Base-by-base conservation (phyloP, 768 basidiomycete genomes). In the Auriculariales sp. region DNA sequence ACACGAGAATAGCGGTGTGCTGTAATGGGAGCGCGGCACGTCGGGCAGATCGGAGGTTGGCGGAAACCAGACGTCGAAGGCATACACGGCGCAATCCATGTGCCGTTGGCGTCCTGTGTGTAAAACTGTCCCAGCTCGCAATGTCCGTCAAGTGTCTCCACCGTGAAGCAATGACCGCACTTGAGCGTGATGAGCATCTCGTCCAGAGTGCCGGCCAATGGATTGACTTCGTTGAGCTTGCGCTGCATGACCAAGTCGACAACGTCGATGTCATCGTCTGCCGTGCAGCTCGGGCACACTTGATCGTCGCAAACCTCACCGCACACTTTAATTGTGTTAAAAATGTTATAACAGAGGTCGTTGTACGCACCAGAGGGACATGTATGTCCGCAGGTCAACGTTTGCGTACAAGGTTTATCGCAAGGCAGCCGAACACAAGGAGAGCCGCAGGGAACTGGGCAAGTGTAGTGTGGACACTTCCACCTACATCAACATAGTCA, bases 71-170 rank as follows among this genome's bases (percentile, higher is more conserved):
- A n/a, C 14, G 51, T 35, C 4, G 66, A 61, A 0, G 78, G 77
- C 6, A 69, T 61, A 34, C 60, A 57, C 24, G 78, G 59, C 4
- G 68, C 68, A 11, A 57, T n/a, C 73, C 74, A 81, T 31, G 47
- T 59, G 5, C 68, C 71, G 10, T 67, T 55, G 2, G 4, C 12
- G 3, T 68, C 62, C 46, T 59, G 57, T 1, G 50, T 54, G 58
- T 85, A 85, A 56, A 71, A 79, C 3, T 73, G 68, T 0, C 47
- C 42, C 61, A 85, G 66, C 12, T 63, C 57, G 53, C 73, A 77
- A 34, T 69, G 64, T 0, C 80, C 82, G 54, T 86, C 83, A 17
- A 86, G 66, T 0, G 79, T 80, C 58, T 81, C 81, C 14, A 82
- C 73, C 0, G 83, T 84, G 59, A 86, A 83, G 2, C 72, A 61